A percentile compares a stretch with the other conserved stretches of the same genome.
Conservation (phyloP, 805 yeast genomes). For the Candida morakotiae region DNA sequence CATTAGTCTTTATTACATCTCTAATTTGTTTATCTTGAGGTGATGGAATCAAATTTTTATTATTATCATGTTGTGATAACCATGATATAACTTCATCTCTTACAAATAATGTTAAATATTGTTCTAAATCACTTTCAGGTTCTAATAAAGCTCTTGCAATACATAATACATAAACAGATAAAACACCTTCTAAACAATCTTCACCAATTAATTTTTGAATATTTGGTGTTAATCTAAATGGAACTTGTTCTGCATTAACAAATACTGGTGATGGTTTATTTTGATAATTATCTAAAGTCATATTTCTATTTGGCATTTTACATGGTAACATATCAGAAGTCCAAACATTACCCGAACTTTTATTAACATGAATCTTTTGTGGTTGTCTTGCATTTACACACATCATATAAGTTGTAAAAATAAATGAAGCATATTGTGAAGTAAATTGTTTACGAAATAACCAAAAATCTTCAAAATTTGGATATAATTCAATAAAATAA, state of each 20-base stretch:
- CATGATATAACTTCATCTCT: conserved; percentile 94
- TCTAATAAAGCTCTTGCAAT: conserved; percentile 87
- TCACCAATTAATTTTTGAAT: conserved; percentile 92
- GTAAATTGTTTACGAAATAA: conserved; percentile 92
- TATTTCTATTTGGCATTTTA: conserved; percentile 58
- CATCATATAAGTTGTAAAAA: conserved; percentile 91
- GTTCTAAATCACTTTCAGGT: conserved; percentile 89
- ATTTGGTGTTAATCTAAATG: conserved; percentile 94
- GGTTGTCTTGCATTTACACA: conserved; percentile 91
- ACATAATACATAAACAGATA: conserved; percentile 76
- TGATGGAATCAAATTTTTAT: background rate
- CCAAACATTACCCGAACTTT: conserved; percentile 83
- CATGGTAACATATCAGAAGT: conserved; percentile 95
- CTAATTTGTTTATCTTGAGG: conserved; percentile 81
- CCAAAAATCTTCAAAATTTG: conserved; percentile 93
- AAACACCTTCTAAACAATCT: conserved; percentile 86
- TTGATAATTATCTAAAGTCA: conserved; percentile 43
- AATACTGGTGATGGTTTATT: conserved; percentile 75
- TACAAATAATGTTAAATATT: conserved; percentile 87
- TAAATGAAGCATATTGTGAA: conserved; percentile 89
- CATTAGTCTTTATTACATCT: conserved; percentile 85
- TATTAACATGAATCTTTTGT: conserved; percentile 81
- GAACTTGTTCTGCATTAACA: conserved; percentile 88
- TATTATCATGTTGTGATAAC: conserved; percentile 76
- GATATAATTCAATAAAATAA: conserved; percentile 66